Evolutionary conservation across 805 yeast genomes (phyloP), one percentile per base, ranked within the genome.

Genomic region (Candida adriatica): DNA sequence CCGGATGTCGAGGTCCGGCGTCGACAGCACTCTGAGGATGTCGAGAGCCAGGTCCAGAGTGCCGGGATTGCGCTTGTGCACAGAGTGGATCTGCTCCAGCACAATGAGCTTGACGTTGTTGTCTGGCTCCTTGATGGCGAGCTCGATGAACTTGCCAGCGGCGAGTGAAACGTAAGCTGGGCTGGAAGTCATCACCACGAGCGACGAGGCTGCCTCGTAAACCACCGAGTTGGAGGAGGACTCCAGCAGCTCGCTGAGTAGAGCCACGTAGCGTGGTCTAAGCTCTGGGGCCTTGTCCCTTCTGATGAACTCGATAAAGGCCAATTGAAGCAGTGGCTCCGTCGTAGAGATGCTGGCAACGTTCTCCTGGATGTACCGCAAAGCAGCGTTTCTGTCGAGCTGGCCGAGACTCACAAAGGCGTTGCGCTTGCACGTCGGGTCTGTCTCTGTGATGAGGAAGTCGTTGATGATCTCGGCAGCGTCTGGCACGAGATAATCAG

Each of bases 71-170:
- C 69, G 70, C 40, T 64, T 63, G 51, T 84, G 80, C 32, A 92
- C 73, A 33, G 80, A 86, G 46, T 73, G 73, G 38, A 92, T 78
- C 57, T 94, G 75, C 53, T 86, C 92, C 51, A 92, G 68, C 14
- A 94, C 92, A 50, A 90, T 88, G 43, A 92, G 71, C 60, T 94
- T 94, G 48, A 90, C 88, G 52, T 88, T 92, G 62, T 84, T 88
- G 59, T 92, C 97, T n/a, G 95, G 70, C 55, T 87, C 97, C 53
- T 81, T 84, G 46, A 79, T 78, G 20, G 96, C 94, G 46, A 92
- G 68, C 37, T 85, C 95, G 39, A 90, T 77, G 50, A 86, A 81
- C 56, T 86, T 86, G 34, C 76, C 59, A 24, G 95, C 97, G 11
- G 95, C 92, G 40, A 78, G 72, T 33, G 76, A 64, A 34, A 90